Percentiles rank a stretch among this genome's conserved stretches.
These are phyloP conservation scores for Aspergillus jensenii DNA, from an alignment of 2,329 filamentous ascomycete genomes.

Conservation along the genomic window DNA sequence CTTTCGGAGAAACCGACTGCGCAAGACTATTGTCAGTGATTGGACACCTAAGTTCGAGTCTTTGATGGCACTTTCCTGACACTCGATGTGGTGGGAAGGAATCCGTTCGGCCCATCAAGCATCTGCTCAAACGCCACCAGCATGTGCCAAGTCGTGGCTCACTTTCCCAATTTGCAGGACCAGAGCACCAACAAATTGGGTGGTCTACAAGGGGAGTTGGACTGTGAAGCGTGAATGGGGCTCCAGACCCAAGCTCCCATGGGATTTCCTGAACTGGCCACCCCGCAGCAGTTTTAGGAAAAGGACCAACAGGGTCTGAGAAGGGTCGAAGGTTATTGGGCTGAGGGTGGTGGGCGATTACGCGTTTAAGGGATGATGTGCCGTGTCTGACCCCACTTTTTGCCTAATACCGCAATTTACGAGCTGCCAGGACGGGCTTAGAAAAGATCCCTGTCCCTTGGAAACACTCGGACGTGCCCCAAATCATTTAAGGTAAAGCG, in stretches of 20 bases:
- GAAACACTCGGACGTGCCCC: conserved; percentile 9
- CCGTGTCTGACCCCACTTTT: conserved; percentile 17
- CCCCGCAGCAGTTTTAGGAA: conserved; percentile 19
- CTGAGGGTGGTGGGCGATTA: conserved; percentile 14
- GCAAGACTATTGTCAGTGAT: background rate
- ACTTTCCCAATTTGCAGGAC: background rate
- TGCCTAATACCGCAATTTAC: conserved; percentile 16
- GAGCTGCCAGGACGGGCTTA: conserved; percentile 22
- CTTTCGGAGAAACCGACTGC: background rate
- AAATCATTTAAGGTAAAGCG: conserved; percentile 6
- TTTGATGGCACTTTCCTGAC: background rate
- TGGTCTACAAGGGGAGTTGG: background rate
- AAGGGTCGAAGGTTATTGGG: conserved; percentile 11
- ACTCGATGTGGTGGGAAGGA: background rate
- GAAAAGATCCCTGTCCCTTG: conserved; percentile 13
- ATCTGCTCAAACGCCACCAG: conserved; percentile 1
- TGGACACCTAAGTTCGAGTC: background rate
- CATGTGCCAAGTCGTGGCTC: conserved; percentile 5
- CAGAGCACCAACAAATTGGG: background rate
- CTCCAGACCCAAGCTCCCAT: conserved; percentile 8
- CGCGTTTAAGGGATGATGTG: conserved; percentile 27
- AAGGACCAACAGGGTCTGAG: conserved; percentile 9
- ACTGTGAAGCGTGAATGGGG: background rate
- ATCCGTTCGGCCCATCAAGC: background rate
- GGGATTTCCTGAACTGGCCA: conserved; percentile 18